Base-by-base conservation (phyloP, 768 basidiomycete species). In the Agrocybe praecox region DNA sequence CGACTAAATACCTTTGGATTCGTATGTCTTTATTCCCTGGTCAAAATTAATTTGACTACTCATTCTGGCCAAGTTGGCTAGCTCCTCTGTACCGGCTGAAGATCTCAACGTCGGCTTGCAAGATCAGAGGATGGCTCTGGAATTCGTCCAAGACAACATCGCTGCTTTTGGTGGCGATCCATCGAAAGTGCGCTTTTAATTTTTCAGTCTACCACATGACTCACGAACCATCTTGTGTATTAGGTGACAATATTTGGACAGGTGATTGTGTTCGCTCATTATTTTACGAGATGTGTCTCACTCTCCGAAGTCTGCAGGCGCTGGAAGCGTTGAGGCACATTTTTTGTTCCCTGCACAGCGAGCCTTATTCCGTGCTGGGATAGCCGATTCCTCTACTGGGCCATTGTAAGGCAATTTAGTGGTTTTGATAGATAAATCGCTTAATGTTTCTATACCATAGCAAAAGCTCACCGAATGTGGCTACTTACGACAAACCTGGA, bases 101-200 rank as follows among this genome's bases (percentile, higher is more conserved):
- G 81, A 85, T 58, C 70, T 86, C 23, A 88, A 88, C 58, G 77
- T 77, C 2, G 87, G 87, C 14, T 69, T 89, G 15, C 73, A 72
- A 32, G 89, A 91, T 65, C 86, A 89, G 67, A 72, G 77, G 1
- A 72, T 76, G 29, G 86, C 86, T 0, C 68, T 92, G 0, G 61
- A 72, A 15, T 90, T 88, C 67, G 70, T 90, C 0, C 80, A 87
- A 58, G 73, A 85, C n/a, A 87, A 90, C 61, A 83, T 89, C 17
- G 78, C 73, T 2, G 76, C 77, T 2, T 90, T 90, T 62, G 87
- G 87, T 12, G 88, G 88, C 1, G 82, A 88, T 67, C 80, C 81
- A 14, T 59, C 69, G 12, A 87, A 85, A 71, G 84, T 76, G 63
- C 24, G 63, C 52, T 7, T 29, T 29, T 29, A 9, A 29, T 5